A percentile compares a stretch with the other conserved stretches of the same genome.
Evolutionary conservation across 2,329 filamentous ascomycete genomes (phyloP).

Genomic region (Metarhizium robertsii): DNA sequence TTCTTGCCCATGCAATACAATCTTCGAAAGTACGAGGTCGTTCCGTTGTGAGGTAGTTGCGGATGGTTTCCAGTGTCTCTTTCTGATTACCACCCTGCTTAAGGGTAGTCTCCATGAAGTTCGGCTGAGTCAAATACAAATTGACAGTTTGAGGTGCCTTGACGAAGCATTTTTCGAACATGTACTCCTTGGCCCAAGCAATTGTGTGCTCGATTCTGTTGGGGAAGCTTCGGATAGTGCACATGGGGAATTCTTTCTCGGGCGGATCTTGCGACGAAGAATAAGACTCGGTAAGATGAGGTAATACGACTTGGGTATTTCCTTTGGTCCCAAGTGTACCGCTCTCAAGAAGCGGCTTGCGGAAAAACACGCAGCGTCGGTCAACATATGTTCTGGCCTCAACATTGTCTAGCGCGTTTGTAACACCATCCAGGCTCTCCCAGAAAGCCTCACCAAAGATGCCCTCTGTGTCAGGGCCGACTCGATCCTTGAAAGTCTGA

Average conservation of each 20-base stretch:
- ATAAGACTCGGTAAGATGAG: slow-evolving; percentile 89
- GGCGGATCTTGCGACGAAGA: slow-evolving; percentile 91
- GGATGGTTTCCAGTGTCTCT: slow-evolving; percentile 80
- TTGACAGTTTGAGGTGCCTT: slow-evolving; percentile 92
- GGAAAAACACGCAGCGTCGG: slow-evolving; percentile 94
- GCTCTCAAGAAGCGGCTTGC: slow-evolving; percentile 90
- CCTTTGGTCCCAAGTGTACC: slow-evolving; percentile 98
- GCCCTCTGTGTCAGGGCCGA: slow-evolving; percentile 84
- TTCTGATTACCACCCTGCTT: slow-evolving; percentile 95
- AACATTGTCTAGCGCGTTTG: slow-evolving; percentile 95
- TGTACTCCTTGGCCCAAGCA: slow-evolving; percentile 83
- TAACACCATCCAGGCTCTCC: slow-evolving; percentile 78
- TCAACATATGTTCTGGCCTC: slow-evolving; percentile 96
- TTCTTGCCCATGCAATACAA: slow-evolving; percentile 90
- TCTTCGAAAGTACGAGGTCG: slow-evolving; percentile 91
- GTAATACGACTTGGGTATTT: slow-evolving; percentile 93
- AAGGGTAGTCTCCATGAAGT: slow-evolving; percentile 77
- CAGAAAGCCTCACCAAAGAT: slow-evolving; percentile 94
- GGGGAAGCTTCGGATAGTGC: slow-evolving; percentile 91
- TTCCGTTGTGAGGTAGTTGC: slow-evolving; percentile 83
- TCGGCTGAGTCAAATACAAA: slow-evolving; percentile 81
- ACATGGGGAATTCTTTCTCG: slow-evolving; percentile 99
- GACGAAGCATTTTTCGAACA: slow-evolving; percentile 91
- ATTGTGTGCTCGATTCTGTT: slow-evolving; percentile 99
- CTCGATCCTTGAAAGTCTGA: slow-evolving; percentile 74